Conservation (phyloP, 2,329 filamentous ascomycete genomes). For the Paracorniculantispora psalliotae region DNA sequence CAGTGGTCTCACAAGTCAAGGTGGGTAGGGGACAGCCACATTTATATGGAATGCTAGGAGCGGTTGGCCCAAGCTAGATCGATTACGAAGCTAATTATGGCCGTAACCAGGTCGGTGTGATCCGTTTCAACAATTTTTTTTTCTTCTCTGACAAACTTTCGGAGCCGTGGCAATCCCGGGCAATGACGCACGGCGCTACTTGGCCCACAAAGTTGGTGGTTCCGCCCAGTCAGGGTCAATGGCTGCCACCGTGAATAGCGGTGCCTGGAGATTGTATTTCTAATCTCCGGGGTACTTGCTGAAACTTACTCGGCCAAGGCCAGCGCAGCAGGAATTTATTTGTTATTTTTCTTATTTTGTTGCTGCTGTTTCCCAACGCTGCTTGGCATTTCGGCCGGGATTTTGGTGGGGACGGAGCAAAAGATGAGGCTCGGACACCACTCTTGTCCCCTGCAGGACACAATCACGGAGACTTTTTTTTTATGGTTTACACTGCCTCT, state of each 20-base stretch:
- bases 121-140: conserved; percentile 2
- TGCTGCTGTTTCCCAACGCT: neutral
- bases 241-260: neutral
- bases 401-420: neutral
- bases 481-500: neutral
- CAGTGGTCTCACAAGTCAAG: neutral
- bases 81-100: neutral
- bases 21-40: neutral
- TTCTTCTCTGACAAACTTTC: neutral
- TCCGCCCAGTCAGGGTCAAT: neutral
- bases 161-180: neutral
- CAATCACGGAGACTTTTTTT: neutral
- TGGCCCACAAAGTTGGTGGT: conserved; percentile 6
- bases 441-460: neutral
- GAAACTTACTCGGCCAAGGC: too few species aligned
- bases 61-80: neutral
- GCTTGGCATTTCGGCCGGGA: neutral
- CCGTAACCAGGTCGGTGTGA: neutral
- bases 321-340: too few species aligned
- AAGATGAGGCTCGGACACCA: neutral
- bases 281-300: conserved; percentile 4
- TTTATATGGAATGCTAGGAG: conserved; percentile 1
- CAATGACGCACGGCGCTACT: conserved; percentile 5
- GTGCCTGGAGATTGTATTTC: conserved; percentile 10
- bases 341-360: neutral